Conservation (phyloP, 2,329 filamentous ascomycete species). For the Phoma sp. region DNA sequence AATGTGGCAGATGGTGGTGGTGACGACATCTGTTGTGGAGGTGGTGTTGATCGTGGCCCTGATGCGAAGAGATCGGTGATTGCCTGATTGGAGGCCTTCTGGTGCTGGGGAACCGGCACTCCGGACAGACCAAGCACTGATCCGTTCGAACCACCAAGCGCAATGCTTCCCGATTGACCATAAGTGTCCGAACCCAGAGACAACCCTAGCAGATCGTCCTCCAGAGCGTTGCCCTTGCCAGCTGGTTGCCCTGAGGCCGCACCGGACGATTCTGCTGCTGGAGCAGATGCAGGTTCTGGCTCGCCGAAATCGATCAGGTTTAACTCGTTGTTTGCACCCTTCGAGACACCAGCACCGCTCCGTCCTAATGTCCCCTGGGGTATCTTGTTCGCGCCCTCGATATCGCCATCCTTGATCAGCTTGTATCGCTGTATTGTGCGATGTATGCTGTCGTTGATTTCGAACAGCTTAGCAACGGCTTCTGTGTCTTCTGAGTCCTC, state of each 20-base stretch:
- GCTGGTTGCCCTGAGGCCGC: slow-evolving; percentile 54
- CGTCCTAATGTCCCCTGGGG: slow-evolving; percentile 79
- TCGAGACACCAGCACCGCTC: slow-evolving; percentile 67
- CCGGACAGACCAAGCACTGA: slow-evolving; percentile 48
- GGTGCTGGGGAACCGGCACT: slow-evolving; percentile 39
- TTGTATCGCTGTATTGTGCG: slow-evolving; percentile 95
- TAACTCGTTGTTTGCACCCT: slow-evolving; percentile 77
- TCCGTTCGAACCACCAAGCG: slow-evolving; percentile 69
- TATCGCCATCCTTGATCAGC: slow-evolving; percentile 92
- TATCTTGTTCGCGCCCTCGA: slow-evolving; percentile 82
- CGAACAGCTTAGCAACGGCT: slow-evolving; percentile 91
- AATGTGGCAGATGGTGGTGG: slow-evolving; percentile 53
- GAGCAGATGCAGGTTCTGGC: slow-evolving; percentile 65
- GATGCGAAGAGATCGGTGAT: slow-evolving; percentile 66
- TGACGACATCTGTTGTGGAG: slow-evolving; percentile 52
- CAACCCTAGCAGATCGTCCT: slow-evolving; percentile 89
- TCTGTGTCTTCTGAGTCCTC: slow-evolving; percentile 97
- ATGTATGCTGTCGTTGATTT: slow-evolving; percentile 99
- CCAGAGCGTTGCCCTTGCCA: slow-evolving; percentile 70
- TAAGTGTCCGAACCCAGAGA: slow-evolving; percentile 75
- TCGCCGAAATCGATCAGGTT: slow-evolving; percentile 93
- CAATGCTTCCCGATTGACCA: slow-evolving; percentile 80
- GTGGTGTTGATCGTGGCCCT: slow-evolving; percentile 51
- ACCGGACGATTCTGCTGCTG: slow-evolving; percentile 38
- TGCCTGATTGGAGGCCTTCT: slow-evolving; percentile 56